Evolutionary conservation across 192 early-diverging fungal species (phyloP).

Genomic region (Backusella parvicylindrica): DNA sequence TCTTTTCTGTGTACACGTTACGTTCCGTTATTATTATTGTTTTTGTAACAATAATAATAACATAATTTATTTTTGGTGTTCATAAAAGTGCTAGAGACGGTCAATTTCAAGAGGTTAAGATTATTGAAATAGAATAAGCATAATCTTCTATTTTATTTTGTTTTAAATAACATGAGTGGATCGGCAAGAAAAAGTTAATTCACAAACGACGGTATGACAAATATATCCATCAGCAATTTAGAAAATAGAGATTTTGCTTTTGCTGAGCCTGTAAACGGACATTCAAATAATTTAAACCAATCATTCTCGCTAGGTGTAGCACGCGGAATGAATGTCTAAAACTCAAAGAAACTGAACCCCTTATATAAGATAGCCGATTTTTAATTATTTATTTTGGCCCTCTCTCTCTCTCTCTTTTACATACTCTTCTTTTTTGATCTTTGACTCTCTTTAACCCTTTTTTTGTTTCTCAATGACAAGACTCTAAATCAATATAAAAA

Average conservation of each 20-base stretch:
- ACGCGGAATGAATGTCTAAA: background rate
- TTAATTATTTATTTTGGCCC: background rate
- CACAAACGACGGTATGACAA: background rate
- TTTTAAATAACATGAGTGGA: background rate
- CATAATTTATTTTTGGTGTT: background rate
- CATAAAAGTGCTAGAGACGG: background rate
- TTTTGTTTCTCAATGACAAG: background rate
- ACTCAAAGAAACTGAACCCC: background rate
- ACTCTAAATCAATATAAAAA: background rate
- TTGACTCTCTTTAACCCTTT: background rate
- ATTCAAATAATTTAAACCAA: background rate
- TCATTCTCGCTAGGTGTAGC: background rate
- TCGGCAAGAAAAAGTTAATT: background rate
- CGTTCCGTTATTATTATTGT: background rate
- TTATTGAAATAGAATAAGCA: background rate
- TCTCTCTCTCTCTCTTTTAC: background rate
- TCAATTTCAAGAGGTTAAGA: background rate
- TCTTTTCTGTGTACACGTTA: background rate
- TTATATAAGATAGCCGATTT: background rate
- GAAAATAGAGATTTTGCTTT: background rate
- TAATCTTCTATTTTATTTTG: background rate
- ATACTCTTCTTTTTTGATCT: background rate
- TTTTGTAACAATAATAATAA: background rate
- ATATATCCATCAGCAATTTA: background rate
- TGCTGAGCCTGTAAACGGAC: slow-evolving; percentile 1